Percentiles rank a stretch among this genome's conserved stretches.
These are phyloP conservation scores for Secale cereale DNA, from an alignment of 176 grass and related monocot species.

Conservation along the genomic window DNA sequence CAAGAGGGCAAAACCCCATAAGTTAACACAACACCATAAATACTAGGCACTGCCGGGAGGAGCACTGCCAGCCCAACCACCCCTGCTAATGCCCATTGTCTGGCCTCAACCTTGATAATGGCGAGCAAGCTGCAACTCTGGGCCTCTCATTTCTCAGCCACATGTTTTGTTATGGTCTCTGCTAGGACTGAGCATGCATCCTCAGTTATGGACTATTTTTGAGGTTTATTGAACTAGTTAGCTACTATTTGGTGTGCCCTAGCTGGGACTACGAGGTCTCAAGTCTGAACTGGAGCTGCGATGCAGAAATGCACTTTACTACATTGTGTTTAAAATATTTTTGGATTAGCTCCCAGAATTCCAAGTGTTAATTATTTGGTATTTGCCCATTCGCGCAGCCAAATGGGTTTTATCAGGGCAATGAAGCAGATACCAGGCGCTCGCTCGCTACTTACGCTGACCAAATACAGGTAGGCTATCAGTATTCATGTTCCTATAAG, in stretches of 20 bases:
- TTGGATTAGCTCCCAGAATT: background rate
- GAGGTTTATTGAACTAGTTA: background rate
- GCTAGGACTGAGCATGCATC: background rate
- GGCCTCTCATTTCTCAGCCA: background rate
- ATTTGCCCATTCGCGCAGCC: conserved; percentile 52
- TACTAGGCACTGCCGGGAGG: background rate
- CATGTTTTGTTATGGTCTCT: background rate
- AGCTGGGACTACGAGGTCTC: background rate
- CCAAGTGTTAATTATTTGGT: conserved; percentile 10
- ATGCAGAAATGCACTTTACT: conserved; percentile 5
- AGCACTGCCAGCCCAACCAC: background rate
- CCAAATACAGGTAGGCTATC: conserved; percentile 70
- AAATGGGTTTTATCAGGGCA: conserved; percentile 88
- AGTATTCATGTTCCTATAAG: conserved; percentile 28
- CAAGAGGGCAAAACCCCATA: background rate
- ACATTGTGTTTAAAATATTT: background rate
- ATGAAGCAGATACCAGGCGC: conserved; percentile 53
- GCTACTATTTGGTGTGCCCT: background rate
- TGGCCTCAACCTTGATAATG: background rate
- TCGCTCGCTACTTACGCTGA: conserved; percentile 64
- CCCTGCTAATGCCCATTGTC: no score
- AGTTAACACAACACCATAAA: background rate
- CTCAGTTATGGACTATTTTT: background rate
- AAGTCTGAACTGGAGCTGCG: background rate
- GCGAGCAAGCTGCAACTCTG: background rate